phyloP scores from a whole-genome alignment of 2,329 filamentous ascomycete species.

The Verticillium isaacii region DNA sequence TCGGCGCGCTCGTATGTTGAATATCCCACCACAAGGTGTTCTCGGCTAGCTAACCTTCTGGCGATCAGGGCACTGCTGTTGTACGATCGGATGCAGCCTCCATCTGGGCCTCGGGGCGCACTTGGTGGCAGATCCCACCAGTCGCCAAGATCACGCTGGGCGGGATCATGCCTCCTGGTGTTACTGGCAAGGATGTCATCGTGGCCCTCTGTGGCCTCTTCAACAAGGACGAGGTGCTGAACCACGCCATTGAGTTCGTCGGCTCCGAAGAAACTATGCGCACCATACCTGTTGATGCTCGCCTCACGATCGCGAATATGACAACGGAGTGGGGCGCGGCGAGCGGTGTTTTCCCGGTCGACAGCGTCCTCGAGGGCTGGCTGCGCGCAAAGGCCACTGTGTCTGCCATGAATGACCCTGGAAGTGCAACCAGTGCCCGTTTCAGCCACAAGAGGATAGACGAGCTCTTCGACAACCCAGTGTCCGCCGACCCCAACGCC shows the following conservation, averaged over 20 bases:
- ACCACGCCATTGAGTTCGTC: slow-evolving; percentile 85
- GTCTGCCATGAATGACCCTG: slow-evolving; percentile 55
- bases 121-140: slow-evolving; percentile 87
- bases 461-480: slow-evolving; percentile 60
- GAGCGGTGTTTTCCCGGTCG: slow-evolving; percentile 66
- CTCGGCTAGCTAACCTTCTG: too few relatives aligned
- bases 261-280: slow-evolving; percentile 73
- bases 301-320: slow-evolving; percentile 77
- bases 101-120: slow-evolving; percentile 78
- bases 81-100: slow-evolving; percentile 83
- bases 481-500: slow-evolving; percentile 70
- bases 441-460: slow-evolving; percentile 73
- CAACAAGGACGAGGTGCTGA: slow-evolving; percentile 73
- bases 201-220: slow-evolving; percentile 83
- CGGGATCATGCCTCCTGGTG: slow-evolving; percentile 69
- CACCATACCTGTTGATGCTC: slow-evolving; percentile 66
- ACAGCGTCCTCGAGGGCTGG: slow-evolving; percentile 68
- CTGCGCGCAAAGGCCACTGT: slow-evolving; percentile 70
- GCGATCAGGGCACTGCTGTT: slow-evolving; percentile 60
- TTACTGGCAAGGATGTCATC: slow-evolving; percentile 93
- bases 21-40: too few relatives aligned
- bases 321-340: slow-evolving; percentile 72
- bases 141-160: slow-evolving; percentile 75
- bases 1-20: slow-evolving; percentile 52
- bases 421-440: slow-evolving; percentile 41